Conservation (phyloP, 495 filamentous ascomycete species). For the Darksidea phi region DNA sequence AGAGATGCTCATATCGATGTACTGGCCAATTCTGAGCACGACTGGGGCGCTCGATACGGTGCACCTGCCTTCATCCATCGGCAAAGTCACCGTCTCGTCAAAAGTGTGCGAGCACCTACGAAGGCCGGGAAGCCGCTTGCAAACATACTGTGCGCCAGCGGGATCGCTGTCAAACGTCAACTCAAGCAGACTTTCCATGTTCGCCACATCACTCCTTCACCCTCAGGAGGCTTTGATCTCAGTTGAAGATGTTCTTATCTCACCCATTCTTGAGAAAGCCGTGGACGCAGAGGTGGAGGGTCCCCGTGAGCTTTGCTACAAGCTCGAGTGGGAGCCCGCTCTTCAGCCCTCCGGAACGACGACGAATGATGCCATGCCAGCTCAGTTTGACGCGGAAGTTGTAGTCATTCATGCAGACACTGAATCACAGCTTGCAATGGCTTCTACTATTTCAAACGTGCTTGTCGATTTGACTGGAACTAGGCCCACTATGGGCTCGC, state of each 20-base stretch:
- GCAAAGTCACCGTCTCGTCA: constrained; percentile 12
- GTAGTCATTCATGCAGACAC: constrained; percentile 11
- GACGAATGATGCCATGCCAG: neutral
- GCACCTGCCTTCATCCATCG: constrained; percentile 19
- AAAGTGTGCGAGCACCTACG: constrained; percentile 1
- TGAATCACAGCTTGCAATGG: neutral
- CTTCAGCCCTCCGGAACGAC: neutral
- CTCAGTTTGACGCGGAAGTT: constrained; percentile 2
- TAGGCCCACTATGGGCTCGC: neutral
- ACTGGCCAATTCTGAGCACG: constrained; percentile 18
- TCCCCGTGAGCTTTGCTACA: constrained; percentile 18
- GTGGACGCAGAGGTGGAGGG: neutral
- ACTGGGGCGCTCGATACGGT: neutral
- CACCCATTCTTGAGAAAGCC: constrained; percentile 11
- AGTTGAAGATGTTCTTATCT: constrained; percentile 16
- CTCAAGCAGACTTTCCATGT: constrained; percentile 18
- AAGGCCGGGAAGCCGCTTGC: constrained; percentile 6
- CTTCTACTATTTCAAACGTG: neutral
- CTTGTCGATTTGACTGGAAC: constrained; percentile 2
- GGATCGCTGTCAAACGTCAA: constrained; percentile 10
- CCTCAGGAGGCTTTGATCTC: constrained; percentile 10
- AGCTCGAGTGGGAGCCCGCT: constrained; percentile 19
- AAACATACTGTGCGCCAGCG: neutral
- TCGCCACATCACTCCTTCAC: constrained; percentile 1
- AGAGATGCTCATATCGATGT: constrained; percentile 25